phyloP scores from a whole-genome alignment of 805 yeast species.

The Saccharomycopsis amapae region DNA sequence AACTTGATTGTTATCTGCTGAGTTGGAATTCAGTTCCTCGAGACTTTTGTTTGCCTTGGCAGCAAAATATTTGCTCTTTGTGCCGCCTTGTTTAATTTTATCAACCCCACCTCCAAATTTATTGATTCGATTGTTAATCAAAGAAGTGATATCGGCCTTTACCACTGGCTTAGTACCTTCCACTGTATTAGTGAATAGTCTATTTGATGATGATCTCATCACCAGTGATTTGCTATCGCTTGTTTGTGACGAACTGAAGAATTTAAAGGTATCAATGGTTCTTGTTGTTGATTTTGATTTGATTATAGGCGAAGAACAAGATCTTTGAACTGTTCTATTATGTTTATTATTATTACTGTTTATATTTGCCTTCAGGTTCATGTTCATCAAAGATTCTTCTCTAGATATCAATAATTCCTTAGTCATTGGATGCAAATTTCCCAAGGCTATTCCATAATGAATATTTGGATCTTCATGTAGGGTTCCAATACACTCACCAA shows the following conservation, averaged over 20 bases:
- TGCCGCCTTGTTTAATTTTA: too few species aligned
- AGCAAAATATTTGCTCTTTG: too few species aligned
- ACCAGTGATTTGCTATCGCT: too few species aligned
- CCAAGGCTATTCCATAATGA: constrained; percentile 54
- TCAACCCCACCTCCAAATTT: too few species aligned
- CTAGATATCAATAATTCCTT: constrained; percentile 41
- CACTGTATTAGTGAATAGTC: too few species aligned
- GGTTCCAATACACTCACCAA: constrained; percentile 26
- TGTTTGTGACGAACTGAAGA: neutral
- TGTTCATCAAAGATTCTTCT: constrained; percentile 28
- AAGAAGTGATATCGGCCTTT: too few species aligned
- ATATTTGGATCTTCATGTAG: constrained; percentile 34
- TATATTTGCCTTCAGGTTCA: neutral
- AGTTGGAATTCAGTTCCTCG: too few species aligned
- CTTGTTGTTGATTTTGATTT: neutral
- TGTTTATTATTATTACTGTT: neutral
- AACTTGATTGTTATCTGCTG: too few species aligned
- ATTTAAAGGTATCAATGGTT: constrained; percentile 12
- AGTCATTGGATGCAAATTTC: constrained; percentile 59
- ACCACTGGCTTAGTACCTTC: too few species aligned
- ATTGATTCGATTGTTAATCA: too few species aligned
- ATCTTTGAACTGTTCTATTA: constrained; percentile 6
- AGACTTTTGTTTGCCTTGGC: too few species aligned
- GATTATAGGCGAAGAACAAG: constrained; percentile 7
- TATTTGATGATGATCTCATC: too few species aligned